Conservation (phyloP, 2,329 filamentous ascomycete genomes). For the Diaporthe aspalathi region DNA sequence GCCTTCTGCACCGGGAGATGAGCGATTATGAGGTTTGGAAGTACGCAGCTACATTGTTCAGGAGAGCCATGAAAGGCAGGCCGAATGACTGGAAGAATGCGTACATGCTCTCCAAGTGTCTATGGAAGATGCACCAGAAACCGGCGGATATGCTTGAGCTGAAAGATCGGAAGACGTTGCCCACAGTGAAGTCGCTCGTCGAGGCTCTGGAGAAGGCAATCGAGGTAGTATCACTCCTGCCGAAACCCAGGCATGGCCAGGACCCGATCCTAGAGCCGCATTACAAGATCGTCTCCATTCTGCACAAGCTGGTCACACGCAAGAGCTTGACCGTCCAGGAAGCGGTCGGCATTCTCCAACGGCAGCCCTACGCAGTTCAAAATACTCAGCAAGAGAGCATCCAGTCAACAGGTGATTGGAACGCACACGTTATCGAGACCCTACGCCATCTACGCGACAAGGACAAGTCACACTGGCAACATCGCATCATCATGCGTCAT, state of each 20-base stretch:
- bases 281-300: conserved; percentile 86
- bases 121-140: conserved; percentile 73
- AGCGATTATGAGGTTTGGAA: conserved; percentile 71
- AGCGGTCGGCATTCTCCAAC: conserved; percentile 64
- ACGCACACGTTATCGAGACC: conserved; percentile 64
- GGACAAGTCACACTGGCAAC: conserved; percentile 96
- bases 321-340: conserved; percentile 60
- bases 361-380: conserved; percentile 65
- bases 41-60: conserved; percentile 67
- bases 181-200: conserved; percentile 57
- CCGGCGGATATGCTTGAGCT: conserved; percentile 56
- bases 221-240: conserved; percentile 61
- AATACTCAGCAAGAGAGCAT: conserved; percentile 60
- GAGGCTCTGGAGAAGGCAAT: conserved; percentile 63
- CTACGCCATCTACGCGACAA: conserved; percentile 69
- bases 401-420: conserved; percentile 72
- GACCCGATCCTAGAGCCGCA: conserved; percentile 92
- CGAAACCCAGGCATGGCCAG: conserved; percentile 66
- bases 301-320: conserved; percentile 81
- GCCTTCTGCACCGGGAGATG: conserved; percentile 66
- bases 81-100: conserved; percentile 69
- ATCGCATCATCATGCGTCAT: conserved; percentile 86
- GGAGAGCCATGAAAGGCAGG: conserved; percentile 64
- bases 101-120: conserved; percentile 71
- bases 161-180: conserved; percentile 54